Evolutionary conservation across 768 basidiomycete species (phyloP).

Genomic region (Kwoniella heveanensis): DNA sequence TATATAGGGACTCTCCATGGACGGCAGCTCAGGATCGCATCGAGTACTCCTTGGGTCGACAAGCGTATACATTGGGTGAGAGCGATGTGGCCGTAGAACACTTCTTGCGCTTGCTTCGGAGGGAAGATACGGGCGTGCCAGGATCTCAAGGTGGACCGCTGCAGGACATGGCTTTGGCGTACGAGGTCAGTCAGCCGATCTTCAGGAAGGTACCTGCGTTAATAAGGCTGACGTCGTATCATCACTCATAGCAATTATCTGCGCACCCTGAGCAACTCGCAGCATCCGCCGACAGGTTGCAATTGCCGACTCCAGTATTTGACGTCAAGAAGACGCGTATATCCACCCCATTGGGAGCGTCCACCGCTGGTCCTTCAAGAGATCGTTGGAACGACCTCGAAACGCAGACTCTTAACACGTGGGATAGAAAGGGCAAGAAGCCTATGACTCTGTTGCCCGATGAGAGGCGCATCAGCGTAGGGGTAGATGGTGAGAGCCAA

Average conservation of each 20-base stretch:
- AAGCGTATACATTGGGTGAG: slow-evolving; percentile 89
- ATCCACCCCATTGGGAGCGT: slow-evolving; percentile 61
- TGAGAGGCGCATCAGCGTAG: slow-evolving; percentile 24
- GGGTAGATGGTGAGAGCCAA: slow-evolving; percentile 43
- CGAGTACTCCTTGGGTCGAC: slow-evolving; percentile 64
- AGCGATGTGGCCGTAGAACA: slow-evolving; percentile 72
- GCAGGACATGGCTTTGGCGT: slow-evolving; percentile 86
- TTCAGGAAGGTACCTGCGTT: neutral
- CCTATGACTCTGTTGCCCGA: slow-evolving; percentile 38
- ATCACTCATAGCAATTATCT: slow-evolving; percentile 67
- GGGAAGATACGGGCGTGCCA: slow-evolving; percentile 47
- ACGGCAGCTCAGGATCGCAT: slow-evolving; percentile 52
- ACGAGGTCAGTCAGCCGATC: slow-evolving; percentile 63
- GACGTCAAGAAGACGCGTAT: slow-evolving; percentile 64
- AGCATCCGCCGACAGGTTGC: slow-evolving; percentile 59
- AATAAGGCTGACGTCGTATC: neutral
- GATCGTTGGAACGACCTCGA: slow-evolving; percentile 67
- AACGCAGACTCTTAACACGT: slow-evolving; percentile 64
- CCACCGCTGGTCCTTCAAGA: slow-evolving; percentile 55
- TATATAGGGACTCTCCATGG: slow-evolving; percentile 55
- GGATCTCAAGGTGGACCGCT: slow-evolving; percentile 67
- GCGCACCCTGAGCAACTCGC: slow-evolving; percentile 62
- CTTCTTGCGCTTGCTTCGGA: slow-evolving; percentile 71
- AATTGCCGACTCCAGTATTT: slow-evolving; percentile 71
- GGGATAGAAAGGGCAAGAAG: slow-evolving; percentile 48